Percentiles rank a stretch among this genome's conserved stretches.
These are phyloP conservation scores for Macrophomina phaseolina DNA, from an alignment of 2,329 filamentous ascomycete genomes.

Conservation along the genomic window DNA sequence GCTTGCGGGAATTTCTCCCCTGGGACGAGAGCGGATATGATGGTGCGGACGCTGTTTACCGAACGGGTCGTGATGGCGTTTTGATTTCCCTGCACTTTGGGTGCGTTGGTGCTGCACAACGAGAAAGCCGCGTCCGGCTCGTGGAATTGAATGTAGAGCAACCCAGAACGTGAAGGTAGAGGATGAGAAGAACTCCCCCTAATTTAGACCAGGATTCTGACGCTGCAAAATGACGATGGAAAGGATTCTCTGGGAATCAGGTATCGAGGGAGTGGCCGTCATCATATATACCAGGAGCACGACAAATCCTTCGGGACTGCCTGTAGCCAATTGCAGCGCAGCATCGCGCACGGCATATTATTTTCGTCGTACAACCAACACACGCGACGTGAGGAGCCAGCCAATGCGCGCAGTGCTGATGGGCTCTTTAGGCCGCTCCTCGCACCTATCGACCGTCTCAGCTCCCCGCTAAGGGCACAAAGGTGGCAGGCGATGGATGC, in stretches of 20 bases:
- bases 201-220: background rate
- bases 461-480: background rate
- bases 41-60: background rate
- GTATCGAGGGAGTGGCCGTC: background rate
- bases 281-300: background rate
- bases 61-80: too few species aligned
- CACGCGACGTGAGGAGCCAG: background rate
- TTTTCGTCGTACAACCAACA: constrained; percentile 1
- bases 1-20: too few species aligned
- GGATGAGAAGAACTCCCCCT: background rate
- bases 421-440: background rate
- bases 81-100: too few species aligned
- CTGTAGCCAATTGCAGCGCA: background rate
- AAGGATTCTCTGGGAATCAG: background rate
- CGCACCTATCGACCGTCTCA: background rate
- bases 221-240: constrained; percentile 12
- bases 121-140: too few species aligned
- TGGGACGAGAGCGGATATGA: background rate
- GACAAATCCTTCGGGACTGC: background rate
- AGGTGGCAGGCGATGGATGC: background rate
- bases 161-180: background rate
- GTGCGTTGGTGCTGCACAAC: too few species aligned
- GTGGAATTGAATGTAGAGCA: background rate
- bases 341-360: background rate
- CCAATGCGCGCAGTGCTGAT: background rate